Percentiles rank a stretch among this genome's conserved stretches.
Evolutionary conservation across 257 asterid species (phyloP).

Genomic region (Voacanga thouarsii): DNA sequence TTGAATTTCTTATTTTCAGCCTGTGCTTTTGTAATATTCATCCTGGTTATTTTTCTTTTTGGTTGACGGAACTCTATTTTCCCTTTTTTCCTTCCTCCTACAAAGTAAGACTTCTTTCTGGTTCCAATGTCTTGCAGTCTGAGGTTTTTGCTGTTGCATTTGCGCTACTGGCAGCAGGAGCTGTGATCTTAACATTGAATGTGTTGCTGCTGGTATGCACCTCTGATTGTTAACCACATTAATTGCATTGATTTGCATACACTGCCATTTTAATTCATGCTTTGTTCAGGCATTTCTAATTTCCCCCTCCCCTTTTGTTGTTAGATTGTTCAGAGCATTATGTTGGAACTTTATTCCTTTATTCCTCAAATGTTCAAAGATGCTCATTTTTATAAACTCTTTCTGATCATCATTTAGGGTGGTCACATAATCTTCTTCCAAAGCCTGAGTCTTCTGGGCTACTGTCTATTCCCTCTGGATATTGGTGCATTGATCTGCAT

Average conservation of each 20-base stretch:
- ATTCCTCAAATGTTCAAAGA: neutral
- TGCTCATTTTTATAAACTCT: neutral
- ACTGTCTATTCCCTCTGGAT: slow-evolving; percentile 86
- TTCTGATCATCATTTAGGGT: slow-evolving; percentile 46
- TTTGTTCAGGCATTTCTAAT: neutral
- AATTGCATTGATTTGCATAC: neutral
- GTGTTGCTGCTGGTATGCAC: slow-evolving; percentile 77
- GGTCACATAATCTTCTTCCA: slow-evolving; percentile 98
- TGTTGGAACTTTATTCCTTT: neutral
- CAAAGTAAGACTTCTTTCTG: neutral
- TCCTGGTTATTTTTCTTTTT: neutral
- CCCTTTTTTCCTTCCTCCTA: neutral
- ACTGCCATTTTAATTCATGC: slow-evolving; percentile 3
- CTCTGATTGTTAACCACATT: neutral
- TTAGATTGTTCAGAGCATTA: no score
- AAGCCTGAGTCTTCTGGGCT: slow-evolving; percentile 90
- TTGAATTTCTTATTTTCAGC: neutral
- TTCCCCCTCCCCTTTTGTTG: neutral
- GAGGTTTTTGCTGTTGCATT: slow-evolving; percentile 98
- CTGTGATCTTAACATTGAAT: slow-evolving; percentile 84
- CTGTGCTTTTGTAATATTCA: neutral
- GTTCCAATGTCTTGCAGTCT: slow-evolving; percentile 49
- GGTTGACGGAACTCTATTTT: neutral
- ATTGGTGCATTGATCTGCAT: slow-evolving; percentile 82
- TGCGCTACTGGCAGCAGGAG: slow-evolving; percentile 92